Base-by-base conservation (phyloP, 1,139 yeast species). In the Blastobotrys proliferans region DNA sequence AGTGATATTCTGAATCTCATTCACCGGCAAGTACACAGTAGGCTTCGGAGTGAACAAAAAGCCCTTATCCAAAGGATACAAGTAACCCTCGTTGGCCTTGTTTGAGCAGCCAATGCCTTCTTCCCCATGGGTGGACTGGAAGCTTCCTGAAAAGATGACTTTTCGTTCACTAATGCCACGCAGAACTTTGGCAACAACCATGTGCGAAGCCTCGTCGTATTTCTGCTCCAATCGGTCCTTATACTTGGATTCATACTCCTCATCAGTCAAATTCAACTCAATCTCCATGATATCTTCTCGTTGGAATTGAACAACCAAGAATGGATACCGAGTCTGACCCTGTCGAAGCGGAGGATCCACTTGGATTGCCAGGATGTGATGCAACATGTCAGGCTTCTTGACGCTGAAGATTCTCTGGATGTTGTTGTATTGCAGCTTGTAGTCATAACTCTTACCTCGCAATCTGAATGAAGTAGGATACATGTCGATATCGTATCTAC, bases 391-490 rank as follows among this genome's bases (percentile, higher is more conserved):
- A 1, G 95, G 90, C 61, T 88, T 88, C 28, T 98, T 98, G 51
- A 92, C 73, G 17, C 95, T 79, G 56, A 92, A 92, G 40, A 92
- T 79, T 58, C 96, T 75, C 64, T 90, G 96, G 52, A 92, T 83
- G 61, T 87, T 94, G 58, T 81, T 76, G 67, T 86, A 92, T 62
- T 86, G 96, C 48, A 94, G 77, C 68, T 92, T 94, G 74, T 92
- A 94, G 65, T 92, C 98, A 67, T 94, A 92, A 2, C 98, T 92
- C 67, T 92, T 92, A 64, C 99, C 99, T 60, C 98, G 81, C 46
- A 92, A 74, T 63, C 98, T 81, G 66, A 94, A 77, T 35, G 94
- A 85, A 21, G 79, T 77, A 35, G 87, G 81, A 66, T 86, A 92
- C 83, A 92, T 83, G 64, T 90, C 97, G 56, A 92, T 84, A 63